These are phyloP conservation scores for Tetrahymena thermophila DNA, from an alignment of 73 alveolate species.

Conservation along the genomic window DNA sequence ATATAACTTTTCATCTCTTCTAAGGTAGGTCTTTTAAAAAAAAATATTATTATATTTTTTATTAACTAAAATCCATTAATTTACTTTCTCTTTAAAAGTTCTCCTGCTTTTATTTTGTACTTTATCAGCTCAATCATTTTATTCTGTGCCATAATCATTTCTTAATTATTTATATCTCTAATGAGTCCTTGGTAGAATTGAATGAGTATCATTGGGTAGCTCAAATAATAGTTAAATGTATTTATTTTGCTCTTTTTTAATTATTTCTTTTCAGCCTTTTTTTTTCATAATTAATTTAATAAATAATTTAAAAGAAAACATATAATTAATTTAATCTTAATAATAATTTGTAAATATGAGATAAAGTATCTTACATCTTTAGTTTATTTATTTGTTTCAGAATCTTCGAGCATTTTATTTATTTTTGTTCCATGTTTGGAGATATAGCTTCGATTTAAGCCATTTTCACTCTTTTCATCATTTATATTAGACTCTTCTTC, in stretches of 20 bases:
- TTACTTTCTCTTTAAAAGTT: background rate
- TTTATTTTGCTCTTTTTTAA: background rate
- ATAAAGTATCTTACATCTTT: background rate
- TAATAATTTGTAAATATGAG: no score
- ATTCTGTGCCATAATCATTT: background rate
- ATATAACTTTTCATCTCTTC: background rate
- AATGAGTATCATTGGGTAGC: background rate
- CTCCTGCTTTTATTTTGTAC: background rate
- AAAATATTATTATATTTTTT: background rate
- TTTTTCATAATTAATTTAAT: no score
- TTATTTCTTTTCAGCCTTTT: background rate
- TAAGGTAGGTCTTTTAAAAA: background rate
- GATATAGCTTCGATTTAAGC: background rate
- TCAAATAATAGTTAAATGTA: background rate
- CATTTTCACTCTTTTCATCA: background rate
- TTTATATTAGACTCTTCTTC: background rate
- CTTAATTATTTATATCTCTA: background rate
- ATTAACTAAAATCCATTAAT: background rate
- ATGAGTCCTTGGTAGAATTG: background rate
- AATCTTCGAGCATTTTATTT: background rate
- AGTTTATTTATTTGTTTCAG: background rate
- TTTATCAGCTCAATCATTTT: background rate
- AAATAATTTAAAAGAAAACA: no score
- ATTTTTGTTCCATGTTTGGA: background rate
- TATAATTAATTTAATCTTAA: background rate